These are phyloP conservation scores for Apiospora marii DNA, from an alignment of 2,329 filamentous ascomycete species.

Conservation along the genomic window DNA sequence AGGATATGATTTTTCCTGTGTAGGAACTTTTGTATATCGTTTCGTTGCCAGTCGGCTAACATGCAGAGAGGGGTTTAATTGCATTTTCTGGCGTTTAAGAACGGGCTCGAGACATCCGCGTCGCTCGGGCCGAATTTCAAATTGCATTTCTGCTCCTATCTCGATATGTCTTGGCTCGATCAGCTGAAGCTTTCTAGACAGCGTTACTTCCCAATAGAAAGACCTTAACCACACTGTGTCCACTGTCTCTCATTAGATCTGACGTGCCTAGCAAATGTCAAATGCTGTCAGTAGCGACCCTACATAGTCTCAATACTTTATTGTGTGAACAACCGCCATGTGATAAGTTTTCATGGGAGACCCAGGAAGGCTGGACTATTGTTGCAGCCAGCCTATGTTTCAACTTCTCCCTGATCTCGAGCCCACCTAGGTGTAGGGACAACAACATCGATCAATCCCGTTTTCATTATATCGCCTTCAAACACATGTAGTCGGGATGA, in stretches of 20 bases:
- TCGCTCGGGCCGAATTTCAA: background rate
- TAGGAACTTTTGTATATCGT: conserved; percentile 22
- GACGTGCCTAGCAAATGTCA: background rate
- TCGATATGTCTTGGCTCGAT: background rate
- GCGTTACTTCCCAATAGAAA: background rate
- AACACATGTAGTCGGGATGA: too few relatives aligned
- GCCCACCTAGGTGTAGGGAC: too few relatives aligned
- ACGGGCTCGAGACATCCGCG: background rate
- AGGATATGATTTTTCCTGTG: conserved; percentile 13
- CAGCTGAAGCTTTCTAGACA: background rate
- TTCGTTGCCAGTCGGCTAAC: conserved; percentile 7
- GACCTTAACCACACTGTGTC: background rate
- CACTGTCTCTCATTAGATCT: background rate
- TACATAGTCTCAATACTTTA: too few relatives aligned
- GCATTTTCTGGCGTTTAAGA: conserved; percentile 19
- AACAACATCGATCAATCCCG: too few relatives aligned
- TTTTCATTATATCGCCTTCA: too few relatives aligned
- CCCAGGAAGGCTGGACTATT: background rate
- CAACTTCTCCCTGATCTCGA: too few relatives aligned
- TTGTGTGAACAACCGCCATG: background rate
- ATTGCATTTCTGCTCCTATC: background rate
- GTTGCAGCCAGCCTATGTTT: too few relatives aligned
- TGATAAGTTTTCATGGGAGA: background rate
- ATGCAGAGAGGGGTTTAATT: conserved; percentile 17
- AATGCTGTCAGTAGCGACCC: too few relatives aligned